phyloP scores from a whole-genome alignment of 129 eudicot species.

The Daucus carota region DNA sequence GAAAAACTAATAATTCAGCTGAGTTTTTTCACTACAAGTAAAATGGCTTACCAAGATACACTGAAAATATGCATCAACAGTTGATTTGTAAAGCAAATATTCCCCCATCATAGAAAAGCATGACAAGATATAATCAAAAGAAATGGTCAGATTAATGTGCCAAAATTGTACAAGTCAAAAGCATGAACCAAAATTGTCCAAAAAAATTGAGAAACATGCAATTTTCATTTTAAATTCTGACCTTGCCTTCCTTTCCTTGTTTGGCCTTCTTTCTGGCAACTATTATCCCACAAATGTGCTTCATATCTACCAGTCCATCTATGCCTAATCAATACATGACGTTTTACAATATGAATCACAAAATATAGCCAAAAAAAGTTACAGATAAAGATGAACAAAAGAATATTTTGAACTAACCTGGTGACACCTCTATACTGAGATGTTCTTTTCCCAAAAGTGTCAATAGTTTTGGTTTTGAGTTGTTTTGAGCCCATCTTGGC shows the following conservation, averaged over 20 bases:
- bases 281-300: slow-evolving; percentile 95
- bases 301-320: slow-evolving; percentile 97
- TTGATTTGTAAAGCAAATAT: slow-evolving; percentile 27
- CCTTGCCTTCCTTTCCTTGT: slow-evolving; percentile 98
- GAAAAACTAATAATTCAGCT: neutral
- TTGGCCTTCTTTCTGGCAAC: slow-evolving; percentile 93
- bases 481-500: slow-evolving; percentile 36
- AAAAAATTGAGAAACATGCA: neutral
- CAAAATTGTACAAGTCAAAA: slow-evolving; percentile 22
- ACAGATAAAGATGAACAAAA: neutral
- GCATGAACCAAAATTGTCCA: neutral
- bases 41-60: slow-evolving; percentile 74
- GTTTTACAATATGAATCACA: neutral
- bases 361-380: neutral
- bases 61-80: slow-evolving; percentile 28
- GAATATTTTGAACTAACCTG: slow-evolving; percentile 32
- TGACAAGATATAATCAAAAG: slow-evolving; percentile 21
- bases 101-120: slow-evolving; percentile 23
- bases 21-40: neutral
- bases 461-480: slow-evolving; percentile 78
- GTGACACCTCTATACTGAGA: slow-evolving; percentile 96
- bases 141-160: slow-evolving; percentile 21
- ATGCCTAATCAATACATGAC: slow-evolving; percentile 34
- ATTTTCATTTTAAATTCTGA: slow-evolving; percentile 12
- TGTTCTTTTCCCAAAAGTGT: slow-evolving; percentile 95